Evolutionary conservation across 2,329 filamentous ascomycete species (phyloP).

Genomic region (Fusarium succisae): DNA sequence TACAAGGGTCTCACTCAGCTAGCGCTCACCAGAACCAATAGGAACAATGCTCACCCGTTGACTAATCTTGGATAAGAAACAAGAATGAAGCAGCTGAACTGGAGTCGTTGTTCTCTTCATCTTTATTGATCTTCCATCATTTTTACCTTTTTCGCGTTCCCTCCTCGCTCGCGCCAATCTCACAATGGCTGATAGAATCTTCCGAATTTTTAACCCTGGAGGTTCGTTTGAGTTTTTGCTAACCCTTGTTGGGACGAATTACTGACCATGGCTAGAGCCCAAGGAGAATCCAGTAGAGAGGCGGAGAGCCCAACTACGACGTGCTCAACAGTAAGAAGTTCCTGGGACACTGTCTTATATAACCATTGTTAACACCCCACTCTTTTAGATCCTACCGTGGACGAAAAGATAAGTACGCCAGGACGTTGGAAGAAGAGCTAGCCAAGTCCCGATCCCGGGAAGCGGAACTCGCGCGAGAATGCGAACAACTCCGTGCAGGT

Average conservation of each 20-base stretch:
- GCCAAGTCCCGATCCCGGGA: slow-evolving; percentile 4
- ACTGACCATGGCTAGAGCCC: background rate
- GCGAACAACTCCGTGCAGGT: slow-evolving; percentile 11
- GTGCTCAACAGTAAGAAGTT: slow-evolving; percentile 19
- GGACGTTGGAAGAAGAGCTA: slow-evolving; percentile 17
- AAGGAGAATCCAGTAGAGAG: slow-evolving; percentile 26
- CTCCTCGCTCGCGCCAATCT: background rate
- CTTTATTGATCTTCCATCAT: slow-evolving; percentile 6
- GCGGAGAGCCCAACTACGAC: slow-evolving; percentile 21
- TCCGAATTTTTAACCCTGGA: slow-evolving; percentile 48
- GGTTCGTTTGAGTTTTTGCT: slow-evolving; percentile 26
- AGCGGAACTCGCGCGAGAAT: slow-evolving; percentile 8
- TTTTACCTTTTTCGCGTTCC: background rate
- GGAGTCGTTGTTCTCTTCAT: background rate
- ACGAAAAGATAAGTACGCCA: slow-evolving; percentile 25
- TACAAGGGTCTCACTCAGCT: background rate
- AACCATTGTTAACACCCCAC: background rate
- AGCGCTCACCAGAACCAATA: background rate
- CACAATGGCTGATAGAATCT: slow-evolving; percentile 39
- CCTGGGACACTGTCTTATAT: background rate
- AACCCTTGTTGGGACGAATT: background rate
- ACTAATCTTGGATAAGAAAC: slow-evolving; percentile 6
- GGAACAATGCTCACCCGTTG: background rate
- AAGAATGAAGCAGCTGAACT: background rate
- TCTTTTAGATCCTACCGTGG: slow-evolving; percentile 17